A percentile compares a stretch with the other conserved stretches of the same genome.
Evolutionary conservation across 306 rosid species (phyloP).

Genomic region (Dicorynia guianensis): DNA sequence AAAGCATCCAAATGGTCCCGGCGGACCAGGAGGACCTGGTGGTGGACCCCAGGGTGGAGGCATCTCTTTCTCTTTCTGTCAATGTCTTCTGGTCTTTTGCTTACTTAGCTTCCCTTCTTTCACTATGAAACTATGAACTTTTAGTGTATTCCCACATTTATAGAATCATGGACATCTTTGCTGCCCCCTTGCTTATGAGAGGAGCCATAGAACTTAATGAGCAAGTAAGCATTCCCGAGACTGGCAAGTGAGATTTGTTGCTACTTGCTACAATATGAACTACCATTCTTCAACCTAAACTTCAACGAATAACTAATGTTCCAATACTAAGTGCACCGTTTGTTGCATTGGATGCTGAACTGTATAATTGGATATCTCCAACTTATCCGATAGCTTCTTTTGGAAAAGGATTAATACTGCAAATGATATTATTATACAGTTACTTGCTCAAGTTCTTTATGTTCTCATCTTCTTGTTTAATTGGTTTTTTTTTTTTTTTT

Average conservation of each 20-base stretch:
- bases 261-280: conserved; percentile 1
- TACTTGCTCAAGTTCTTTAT: no score
- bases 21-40: conserved; percentile 42
- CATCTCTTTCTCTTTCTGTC: conserved; percentile 37
- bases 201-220: conserved; percentile 16
- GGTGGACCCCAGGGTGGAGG: conserved; percentile 62
- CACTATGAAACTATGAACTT: not conserved
- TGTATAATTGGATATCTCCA: no score
- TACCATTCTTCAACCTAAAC: conserved; percentile 40
- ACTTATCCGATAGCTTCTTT: no score
- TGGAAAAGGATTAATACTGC: no score
- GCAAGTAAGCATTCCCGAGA: conserved; percentile 5
- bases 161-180: not conserved
- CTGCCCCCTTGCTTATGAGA: no score
- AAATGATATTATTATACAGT: no score
- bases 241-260: conserved; percentile 31
- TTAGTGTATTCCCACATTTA: conserved; percentile 25
- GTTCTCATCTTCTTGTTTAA: no score
- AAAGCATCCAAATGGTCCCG: conserved; percentile 44
- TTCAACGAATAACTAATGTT: conserved; percentile 10
- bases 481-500: not conserved
- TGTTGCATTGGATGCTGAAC: not conserved
- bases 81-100: not conserved
- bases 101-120: not conserved
- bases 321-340: not conserved